Conservation (phyloP, 306 rosid species). For the Cicer yamashitae region DNA sequence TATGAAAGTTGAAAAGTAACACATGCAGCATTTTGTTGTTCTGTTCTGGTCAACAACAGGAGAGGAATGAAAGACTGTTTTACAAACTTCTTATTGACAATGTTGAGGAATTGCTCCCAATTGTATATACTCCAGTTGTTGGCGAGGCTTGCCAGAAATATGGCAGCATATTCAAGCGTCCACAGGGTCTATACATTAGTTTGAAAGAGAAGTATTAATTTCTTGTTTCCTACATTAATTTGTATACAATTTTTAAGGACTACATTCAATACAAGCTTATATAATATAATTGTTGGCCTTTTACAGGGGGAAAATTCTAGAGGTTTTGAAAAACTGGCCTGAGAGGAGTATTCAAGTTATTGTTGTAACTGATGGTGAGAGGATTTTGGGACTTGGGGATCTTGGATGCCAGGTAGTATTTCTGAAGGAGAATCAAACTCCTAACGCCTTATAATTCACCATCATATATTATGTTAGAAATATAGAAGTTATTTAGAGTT, state of each 20-base stretch:
- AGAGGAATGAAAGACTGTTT: constrained; percentile 86
- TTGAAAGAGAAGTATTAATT: constrained; percentile 80
- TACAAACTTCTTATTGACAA: constrained; percentile 84
- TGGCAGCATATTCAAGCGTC: constrained; percentile 95
- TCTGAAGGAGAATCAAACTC: constrained; percentile 30
- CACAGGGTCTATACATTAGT: constrained; percentile 98
- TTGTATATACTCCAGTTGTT: constrained; percentile 91
- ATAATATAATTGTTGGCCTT: constrained; percentile 22
- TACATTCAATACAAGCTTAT: constrained; percentile 24
- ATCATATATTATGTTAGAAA: neutral
- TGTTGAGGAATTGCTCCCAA: constrained; percentile 88
- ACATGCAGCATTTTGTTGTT: constrained; percentile 19
- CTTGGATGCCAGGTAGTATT: constrained; percentile 98
- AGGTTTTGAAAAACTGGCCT: constrained; percentile 98
- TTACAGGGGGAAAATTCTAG: constrained; percentile 85
- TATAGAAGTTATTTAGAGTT: no score
- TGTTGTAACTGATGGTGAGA: constrained; percentile 96
- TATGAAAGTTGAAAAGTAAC: constrained; percentile 1
- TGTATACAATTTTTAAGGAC: constrained; percentile 14
- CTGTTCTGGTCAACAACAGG: constrained; percentile 59
- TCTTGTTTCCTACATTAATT: constrained; percentile 11
- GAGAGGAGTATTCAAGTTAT: constrained; percentile 82
- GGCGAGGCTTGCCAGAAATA: constrained; percentile 98
- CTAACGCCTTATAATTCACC: constrained; percentile 36
- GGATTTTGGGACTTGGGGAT: constrained; percentile 97